Percentiles rank a stretch among this genome's conserved stretches.
phyloP scores from a whole-genome alignment of 305 asterid genomes.

The Fraxinus greggii region DNA sequence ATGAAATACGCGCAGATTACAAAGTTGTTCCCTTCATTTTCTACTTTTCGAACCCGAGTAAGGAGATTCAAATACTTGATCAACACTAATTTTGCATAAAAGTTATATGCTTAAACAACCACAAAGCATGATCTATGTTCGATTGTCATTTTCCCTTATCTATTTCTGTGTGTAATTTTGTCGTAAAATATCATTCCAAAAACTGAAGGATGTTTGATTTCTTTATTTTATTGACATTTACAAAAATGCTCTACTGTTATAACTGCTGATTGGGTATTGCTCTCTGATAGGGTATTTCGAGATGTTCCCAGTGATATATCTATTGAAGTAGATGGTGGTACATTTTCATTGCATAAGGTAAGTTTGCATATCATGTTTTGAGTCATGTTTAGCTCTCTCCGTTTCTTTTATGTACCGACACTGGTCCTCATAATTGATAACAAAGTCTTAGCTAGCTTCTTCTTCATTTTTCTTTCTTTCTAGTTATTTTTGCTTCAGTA shows the following conservation, averaged over 20 bases:
- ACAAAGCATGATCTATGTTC: not conserved
- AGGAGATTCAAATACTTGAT: not conserved
- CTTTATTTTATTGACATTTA: constrained; percentile 3
- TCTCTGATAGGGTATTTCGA: constrained; percentile 66
- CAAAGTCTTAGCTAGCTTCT: not conserved
- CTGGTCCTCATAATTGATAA: not conserved
- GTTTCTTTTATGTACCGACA: not conserved
- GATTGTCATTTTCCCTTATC: not conserved
- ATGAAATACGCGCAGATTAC: not conserved
- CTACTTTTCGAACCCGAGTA: not conserved
- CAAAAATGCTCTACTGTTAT: not conserved
- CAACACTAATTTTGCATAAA: not conserved
- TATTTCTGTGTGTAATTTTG: not conserved
- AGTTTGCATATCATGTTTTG: constrained; percentile 20
- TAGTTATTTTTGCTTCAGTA: not conserved
- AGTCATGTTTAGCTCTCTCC: not conserved
- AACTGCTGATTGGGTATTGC: constrained; percentile 1
- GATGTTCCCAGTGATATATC: constrained; percentile 84
- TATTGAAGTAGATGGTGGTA: constrained; percentile 60
- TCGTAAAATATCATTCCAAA: not conserved
- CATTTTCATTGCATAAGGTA: constrained; percentile 84
- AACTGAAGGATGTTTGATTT: not conserved
- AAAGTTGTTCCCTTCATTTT: not conserved
- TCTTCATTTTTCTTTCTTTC: not conserved
- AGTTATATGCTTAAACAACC: not conserved